Conservation (phyloP, 495 filamentous ascomycete genomes). For the Podospora anserina region DNA sequence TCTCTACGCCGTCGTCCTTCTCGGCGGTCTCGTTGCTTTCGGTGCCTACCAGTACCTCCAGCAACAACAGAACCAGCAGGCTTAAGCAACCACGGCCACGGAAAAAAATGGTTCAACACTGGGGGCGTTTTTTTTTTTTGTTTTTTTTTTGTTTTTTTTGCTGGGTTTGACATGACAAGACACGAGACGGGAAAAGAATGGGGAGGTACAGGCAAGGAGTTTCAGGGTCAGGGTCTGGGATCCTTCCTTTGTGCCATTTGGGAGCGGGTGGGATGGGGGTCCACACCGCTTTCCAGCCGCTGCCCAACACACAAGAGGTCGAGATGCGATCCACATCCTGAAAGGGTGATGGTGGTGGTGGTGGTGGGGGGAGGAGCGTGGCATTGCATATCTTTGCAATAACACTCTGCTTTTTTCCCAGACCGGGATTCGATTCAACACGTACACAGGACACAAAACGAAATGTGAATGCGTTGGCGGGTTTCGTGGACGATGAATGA, state of each 20-base stretch:
- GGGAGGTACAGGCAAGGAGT: background rate
- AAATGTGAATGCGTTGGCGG: slow-evolving; percentile 1
- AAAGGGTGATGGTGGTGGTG: background rate
- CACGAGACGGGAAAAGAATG: background rate
- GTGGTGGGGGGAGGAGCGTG: background rate
- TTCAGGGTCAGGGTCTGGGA: slow-evolving; percentile 1
- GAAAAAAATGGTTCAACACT: background rate
- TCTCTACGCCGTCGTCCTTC: slow-evolving; percentile 75
- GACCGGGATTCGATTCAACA: slow-evolving; percentile 1
- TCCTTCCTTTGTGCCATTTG: background rate
- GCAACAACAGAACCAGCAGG: slow-evolving; percentile 47
- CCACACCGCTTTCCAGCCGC: background rate
- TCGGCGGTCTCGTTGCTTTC: slow-evolving; percentile 76
- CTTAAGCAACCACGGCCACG: slow-evolving; percentile 18
- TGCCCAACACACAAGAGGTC: background rate
- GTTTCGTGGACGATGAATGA: background rate
- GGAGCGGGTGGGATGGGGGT: background rate
- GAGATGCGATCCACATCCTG: background rate
- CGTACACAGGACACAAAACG: background rate
- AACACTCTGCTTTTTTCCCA: background rate
- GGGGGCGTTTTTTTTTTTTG: background rate
- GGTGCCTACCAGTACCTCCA: slow-evolving; percentile 85
- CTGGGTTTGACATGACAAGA: background rate
- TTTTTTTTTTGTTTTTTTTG: background rate
- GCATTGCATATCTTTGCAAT: background rate